Percentiles rank a stretch among this genome's conserved stretches.
Conservation (phyloP, 345 rosid species). For the Populus deltoides region DNA sequence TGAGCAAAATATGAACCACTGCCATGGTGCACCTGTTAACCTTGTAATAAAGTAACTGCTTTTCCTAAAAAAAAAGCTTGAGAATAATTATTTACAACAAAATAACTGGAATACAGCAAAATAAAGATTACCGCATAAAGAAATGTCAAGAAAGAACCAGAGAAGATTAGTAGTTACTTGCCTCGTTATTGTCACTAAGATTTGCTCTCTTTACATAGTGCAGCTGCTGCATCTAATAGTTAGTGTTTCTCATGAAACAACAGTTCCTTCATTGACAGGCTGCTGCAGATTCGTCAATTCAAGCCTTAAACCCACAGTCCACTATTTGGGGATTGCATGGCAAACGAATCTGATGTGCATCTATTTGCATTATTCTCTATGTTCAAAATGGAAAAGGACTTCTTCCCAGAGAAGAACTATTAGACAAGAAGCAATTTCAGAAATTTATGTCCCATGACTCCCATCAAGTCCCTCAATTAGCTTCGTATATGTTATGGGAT, state of each 20-base stretch:
- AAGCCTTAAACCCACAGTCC: background rate
- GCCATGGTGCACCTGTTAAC: too few species aligned
- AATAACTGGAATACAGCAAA: too few species aligned
- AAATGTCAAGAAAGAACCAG: background rate
- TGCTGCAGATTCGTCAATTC: background rate
- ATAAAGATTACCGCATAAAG: background rate
- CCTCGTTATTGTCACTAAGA: background rate
- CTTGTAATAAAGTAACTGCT: too few species aligned
- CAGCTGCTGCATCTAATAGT: slow-evolving; percentile 5
- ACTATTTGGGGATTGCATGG: background rate
- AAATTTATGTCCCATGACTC: background rate
- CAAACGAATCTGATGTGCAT: background rate
- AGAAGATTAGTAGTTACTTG: background rate
- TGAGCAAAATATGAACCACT: too few species aligned
- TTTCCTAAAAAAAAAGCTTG: too few species aligned
- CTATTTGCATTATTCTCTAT: background rate
- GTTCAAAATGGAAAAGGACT: background rate
- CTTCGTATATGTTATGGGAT: slow-evolving; percentile 60
- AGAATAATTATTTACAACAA: too few species aligned
- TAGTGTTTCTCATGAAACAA: background rate
- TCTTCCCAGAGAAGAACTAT: background rate
- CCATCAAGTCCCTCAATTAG: slow-evolving; percentile 59
- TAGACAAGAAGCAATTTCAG: background rate
- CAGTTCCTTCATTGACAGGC: background rate
- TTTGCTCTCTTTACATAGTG: background rate